Evolutionary conservation across 2,329 filamentous ascomycete genomes (phyloP), one percentile per base, ranked within the genome.

Genomic region (Rutstroemia sp.): DNA sequence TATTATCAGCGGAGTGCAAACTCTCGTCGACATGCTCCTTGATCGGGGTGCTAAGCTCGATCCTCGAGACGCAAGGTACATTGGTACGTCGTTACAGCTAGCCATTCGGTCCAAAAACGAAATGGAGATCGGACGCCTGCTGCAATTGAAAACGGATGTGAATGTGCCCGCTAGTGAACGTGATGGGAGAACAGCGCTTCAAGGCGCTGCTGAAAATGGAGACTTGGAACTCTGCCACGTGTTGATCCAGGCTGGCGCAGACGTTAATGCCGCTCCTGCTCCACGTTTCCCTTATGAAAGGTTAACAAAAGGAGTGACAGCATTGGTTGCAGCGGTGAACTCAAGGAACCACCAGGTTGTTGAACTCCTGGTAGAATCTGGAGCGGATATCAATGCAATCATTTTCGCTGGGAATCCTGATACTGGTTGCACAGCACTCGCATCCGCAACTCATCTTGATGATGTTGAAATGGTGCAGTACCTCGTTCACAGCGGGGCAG

Each of bases 181-280:
- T 41, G 58, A 60, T 21, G 57, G 56, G 12, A 52, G 56, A 34
- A 59, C 60, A 1, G 59, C 60, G 14, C 45, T 62, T 16, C 58
- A 62, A 50, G 56, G 53, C 7, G 60, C 60, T n/a, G 42, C 44
- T n/a, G 46, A 49, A 16, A 14, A 27, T 18, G 56, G 56, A 7
- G 54, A 62, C 39, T 27, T 59, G 34, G 7, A 25, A 7, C 25
- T 62, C 16, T 49, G 52, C 3, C 12, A 52, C 4, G 37, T 21
- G 16, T 52, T 62, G 8, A 41, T 62, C n/a, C n/a, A n/a, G 16
- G 56, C 58, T n/a, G 57, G 58, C 16, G 58, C 60, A 19, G 27
- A 48, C 27, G 41, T 60, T 12, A 50, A 60, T 48, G 60, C 58
- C 2, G 50, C 56, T 19, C 51, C 16, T 53, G 23, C 23, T 23